Percentiles rank a stretch among this genome's conserved stretches.
These are phyloP conservation scores for Platanus orientalis DNA, from an alignment of 164 flowering plant genomes.

Conservation along the genomic window DNA sequence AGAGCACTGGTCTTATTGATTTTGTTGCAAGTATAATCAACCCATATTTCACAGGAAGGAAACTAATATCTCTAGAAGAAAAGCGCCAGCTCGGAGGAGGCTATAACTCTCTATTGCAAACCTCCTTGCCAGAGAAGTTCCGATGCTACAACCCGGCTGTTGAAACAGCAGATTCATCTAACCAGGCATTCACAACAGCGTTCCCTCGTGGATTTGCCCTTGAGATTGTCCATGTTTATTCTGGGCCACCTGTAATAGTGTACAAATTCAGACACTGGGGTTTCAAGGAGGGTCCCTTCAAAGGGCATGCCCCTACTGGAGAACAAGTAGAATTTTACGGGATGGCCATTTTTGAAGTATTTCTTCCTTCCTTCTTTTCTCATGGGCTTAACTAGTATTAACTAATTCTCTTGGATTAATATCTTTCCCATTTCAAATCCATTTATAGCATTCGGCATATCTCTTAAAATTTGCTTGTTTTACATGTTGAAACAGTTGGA, in stretches of 20 bases:
- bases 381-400: no score
- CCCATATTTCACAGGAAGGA: slow-evolving; percentile 31
- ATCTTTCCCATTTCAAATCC: no score
- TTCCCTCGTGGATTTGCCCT: no score
- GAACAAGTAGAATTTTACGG: slow-evolving; percentile 16
- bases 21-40: neutral
- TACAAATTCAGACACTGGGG: no score
- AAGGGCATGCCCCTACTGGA: neutral
- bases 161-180: slow-evolving; percentile 34
- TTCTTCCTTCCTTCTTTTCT: no score
- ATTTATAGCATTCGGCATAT: no score
- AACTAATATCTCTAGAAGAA: slow-evolving; percentile 29
- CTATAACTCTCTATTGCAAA: slow-evolving; percentile 44
- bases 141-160: slow-evolving; percentile 27
- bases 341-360: slow-evolving; percentile 36
- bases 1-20: no score
- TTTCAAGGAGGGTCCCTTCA: no score
- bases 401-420: no score
- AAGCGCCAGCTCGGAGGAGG: slow-evolving; percentile 38
- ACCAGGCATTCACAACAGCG: slow-evolving; percentile 15
- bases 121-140: slow-evolving; percentile 37
- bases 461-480: neutral
- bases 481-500: slow-evolving; percentile 25
- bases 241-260: no score
- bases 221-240: no score